Evolutionary conservation across 2,329 filamentous ascomycete genomes (phyloP).

Genomic region (Aspergillus persii): DNA sequence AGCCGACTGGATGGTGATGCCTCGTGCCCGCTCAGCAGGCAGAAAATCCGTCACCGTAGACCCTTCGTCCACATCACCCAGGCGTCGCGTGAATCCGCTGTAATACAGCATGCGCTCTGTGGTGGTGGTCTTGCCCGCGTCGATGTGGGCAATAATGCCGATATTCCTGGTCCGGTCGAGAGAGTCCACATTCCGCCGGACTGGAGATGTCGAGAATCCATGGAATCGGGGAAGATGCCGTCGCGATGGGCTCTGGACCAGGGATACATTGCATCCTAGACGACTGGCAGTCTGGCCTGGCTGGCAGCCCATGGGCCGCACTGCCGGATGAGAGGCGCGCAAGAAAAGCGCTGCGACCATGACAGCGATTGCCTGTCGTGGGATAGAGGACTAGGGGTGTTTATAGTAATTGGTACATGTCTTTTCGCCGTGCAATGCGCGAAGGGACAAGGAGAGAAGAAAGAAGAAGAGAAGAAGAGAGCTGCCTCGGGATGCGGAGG

Average conservation of each 20-base stretch:
- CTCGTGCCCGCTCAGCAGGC: conserved; percentile 83
- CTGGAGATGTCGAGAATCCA: conserved; percentile 29
- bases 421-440: not conserved
- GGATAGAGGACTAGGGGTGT: not conserved
- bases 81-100: conserved; percentile 80
- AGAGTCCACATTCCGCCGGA: conserved; percentile 24
- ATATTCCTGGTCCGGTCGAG: conserved; percentile 80
- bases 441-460: not conserved
- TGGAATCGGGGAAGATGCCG: conserved; percentile 6
- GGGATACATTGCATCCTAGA: not conserved
- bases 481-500: conserved; percentile 6
- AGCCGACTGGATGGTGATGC: conserved; percentile 96
- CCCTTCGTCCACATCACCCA: conserved; percentile 94
- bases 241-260: not conserved
- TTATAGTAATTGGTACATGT: not conserved
- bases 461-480: conserved; percentile 11
- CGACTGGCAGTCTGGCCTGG: conserved; percentile 6
- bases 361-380: conserved; percentile 10
- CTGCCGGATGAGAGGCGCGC: conserved; percentile 25
- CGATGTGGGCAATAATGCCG: conserved; percentile 97
- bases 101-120: conserved; percentile 99
- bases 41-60: conserved; percentile 97
- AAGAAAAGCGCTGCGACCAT: conserved; percentile 34
- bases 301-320: conserved; percentile 16
- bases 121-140: conserved; percentile 97